Base-by-base conservation (phyloP, 148 eudicot genomes). In the Selenicereus undatus region DNA sequence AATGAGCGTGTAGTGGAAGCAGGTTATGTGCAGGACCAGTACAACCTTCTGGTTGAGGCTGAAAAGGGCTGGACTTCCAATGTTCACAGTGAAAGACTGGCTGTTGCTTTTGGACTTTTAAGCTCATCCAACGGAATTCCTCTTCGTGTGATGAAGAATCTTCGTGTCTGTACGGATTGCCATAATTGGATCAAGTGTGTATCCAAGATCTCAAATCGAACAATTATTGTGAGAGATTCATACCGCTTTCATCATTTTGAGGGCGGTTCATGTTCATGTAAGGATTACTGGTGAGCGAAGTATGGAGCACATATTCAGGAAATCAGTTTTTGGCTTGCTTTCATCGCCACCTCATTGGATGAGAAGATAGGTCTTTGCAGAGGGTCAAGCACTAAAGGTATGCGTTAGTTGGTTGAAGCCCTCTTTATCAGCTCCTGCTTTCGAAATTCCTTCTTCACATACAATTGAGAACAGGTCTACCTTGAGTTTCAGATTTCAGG, bases 121-220 rank as follows among this genome's bases (percentile, higher is more conserved):
- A 88, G 89, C 81, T 86, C 90, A 82, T 81, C 97, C 43, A 48
- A 77, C 80, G 36, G 88, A 43, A 82, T 88, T 66, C 97, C 97
- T 32, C 32, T 91, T 58, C 88, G 79, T 27, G 94, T 95, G 56
- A 90, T 93, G 87, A 95, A 95, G 86, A 95, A 95, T 86, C 92
- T 95, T 45, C 95, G 98, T 4, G 90, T 93, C 20, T 95, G 98
- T 86, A 88, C 82, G 42, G 98, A 95, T 86, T 95, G 98, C 81
- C 98, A 95, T 86, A 87, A 89, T 81, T 91, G 97, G 98, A 93
- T 95, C 76, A 93, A 91, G 85, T 87, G 66, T 78, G 88, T 91
- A 7, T 88, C 93, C 11, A 88, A 85, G 85, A 81, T 92, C 64
- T 87, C 90, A 3, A 87, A 86, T 74, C 89, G 97, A 54, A 78